Evolutionary conservation across 345 rosid genomes (phyloP).

Genomic region (Linum tenue): DNA sequence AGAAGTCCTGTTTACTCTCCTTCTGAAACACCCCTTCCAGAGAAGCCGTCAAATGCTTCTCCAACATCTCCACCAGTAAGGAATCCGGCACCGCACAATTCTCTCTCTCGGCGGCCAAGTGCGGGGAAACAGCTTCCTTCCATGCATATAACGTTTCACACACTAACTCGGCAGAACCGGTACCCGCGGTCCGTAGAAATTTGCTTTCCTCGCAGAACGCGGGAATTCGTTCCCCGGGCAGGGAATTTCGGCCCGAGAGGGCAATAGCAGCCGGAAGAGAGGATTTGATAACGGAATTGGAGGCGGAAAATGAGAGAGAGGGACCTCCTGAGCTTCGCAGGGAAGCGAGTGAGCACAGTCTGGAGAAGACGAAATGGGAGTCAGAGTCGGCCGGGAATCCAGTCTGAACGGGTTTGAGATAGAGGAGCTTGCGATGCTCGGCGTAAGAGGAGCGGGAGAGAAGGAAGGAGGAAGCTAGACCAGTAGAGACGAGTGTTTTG

Average conservation of each 20-base stretch:
- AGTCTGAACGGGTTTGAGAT: conserved; percentile 82
- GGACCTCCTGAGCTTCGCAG: conserved; percentile 18
- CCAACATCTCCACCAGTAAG: conserved; percentile 35
- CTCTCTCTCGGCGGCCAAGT: conserved; percentile 80
- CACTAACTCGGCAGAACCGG: conserved; percentile 33
- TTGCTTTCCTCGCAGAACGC: conserved; percentile 47
- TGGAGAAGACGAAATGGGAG: conserved; percentile 63
- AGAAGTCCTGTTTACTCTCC: conserved; percentile 30
- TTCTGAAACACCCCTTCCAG: conserved; percentile 20
- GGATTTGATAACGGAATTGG: conserved; percentile 50
- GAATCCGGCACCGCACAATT: conserved; percentile 39
- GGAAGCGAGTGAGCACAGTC: conserved; percentile 53
- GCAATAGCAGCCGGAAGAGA: conserved; percentile 46
- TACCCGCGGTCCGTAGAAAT: conserved; percentile 16
- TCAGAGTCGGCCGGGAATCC: conserved; percentile 93
- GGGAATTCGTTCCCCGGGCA: not conserved
- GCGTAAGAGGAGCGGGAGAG: conserved; percentile 25
- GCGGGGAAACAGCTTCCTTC: conserved; percentile 89
- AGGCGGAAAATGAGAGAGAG: conserved; percentile 35
- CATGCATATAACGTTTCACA: conserved; percentile 77
- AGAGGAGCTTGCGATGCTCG: conserved; percentile 37
- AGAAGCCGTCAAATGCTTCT: conserved; percentile 34
- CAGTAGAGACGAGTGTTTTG: conserved; percentile 38
- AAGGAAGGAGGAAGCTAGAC: conserved; percentile 81
- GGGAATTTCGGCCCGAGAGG: conserved; percentile 9